A percentile compares a stretch with the other conserved stretches of the same genome.
These are phyloP conservation scores for Xylariales sp. DNA, from an alignment of 2,329 filamentous ascomycete genomes.

Conservation along the genomic window DNA sequence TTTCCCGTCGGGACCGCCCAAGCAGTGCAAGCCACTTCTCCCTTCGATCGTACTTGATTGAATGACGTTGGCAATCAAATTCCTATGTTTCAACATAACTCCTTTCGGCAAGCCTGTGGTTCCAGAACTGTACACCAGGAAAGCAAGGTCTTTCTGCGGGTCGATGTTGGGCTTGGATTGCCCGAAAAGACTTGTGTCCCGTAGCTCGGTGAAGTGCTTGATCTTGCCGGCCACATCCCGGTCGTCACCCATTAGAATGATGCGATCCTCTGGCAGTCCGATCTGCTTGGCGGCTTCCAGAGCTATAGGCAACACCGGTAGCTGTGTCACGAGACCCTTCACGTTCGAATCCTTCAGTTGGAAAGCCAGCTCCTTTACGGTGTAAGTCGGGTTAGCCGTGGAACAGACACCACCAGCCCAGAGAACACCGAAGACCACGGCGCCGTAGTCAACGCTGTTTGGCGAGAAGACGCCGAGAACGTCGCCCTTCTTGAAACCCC, in stretches of 20 bases:
- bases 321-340: conserved; percentile 71
- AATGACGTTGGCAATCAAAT: conserved; percentile 71
- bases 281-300: conserved; percentile 62
- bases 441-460: conserved; percentile 79
- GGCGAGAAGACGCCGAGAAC: conserved; percentile 79
- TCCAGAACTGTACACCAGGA: conserved; percentile 83
- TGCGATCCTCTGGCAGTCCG: conserved; percentile 65
- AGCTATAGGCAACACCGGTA: conserved; percentile 59
- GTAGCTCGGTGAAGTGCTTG: conserved; percentile 69
- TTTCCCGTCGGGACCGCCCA: conserved; percentile 52
- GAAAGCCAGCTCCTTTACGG: conserved; percentile 74
- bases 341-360: conserved; percentile 77
- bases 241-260: conserved; percentile 71
- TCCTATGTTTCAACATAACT: conserved; percentile 78
- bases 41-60: conserved; percentile 52
- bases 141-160: conserved; percentile 69
- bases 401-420: conserved; percentile 80
- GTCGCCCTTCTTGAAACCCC: conserved; percentile 78
- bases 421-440: conserved; percentile 70
- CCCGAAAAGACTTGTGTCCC: conserved; percentile 56
- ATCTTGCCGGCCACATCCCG: conserved; percentile 52
- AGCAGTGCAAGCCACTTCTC: conserved; percentile 48
- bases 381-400: conserved; percentile 88
- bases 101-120: conserved; percentile 91
- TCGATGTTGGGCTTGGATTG: conserved; percentile 53